phyloP scores from a whole-genome alignment of 306 rosid species.

The peach (Prunus persica) region DNA sequence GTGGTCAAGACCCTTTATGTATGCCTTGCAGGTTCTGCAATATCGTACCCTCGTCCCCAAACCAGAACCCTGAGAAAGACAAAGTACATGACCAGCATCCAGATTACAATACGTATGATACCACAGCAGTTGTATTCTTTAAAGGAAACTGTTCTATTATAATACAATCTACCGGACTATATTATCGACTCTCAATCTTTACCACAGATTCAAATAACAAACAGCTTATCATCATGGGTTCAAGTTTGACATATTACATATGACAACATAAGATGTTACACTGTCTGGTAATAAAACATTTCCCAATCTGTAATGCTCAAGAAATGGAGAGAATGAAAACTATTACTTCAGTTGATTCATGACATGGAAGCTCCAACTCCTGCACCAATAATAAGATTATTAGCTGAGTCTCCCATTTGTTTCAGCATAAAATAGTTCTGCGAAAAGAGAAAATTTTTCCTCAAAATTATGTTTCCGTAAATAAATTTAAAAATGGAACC shows the following conservation, averaged over 20 bases:
- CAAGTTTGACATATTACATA: neutral
- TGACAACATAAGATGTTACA: neutral
- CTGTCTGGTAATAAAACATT: neutral
- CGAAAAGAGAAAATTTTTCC: neutral
- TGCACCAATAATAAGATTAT: neutral
- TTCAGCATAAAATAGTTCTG: neutral
- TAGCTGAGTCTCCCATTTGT: neutral
- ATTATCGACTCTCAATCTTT: neutral
- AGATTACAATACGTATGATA: neutral
- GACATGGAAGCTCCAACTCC: conserved; percentile 11
- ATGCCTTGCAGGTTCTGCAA: conserved; percentile 36
- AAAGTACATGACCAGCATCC: neutral
- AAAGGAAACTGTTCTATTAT: neutral
- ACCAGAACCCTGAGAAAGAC: conserved; percentile 23
- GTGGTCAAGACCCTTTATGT: conserved; percentile 40
- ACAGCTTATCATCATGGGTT: neutral
- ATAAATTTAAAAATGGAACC: neutral
- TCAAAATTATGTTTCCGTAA: neutral
- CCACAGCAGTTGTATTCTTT: neutral
- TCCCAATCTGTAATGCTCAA: too few species aligned
- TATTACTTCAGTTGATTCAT: conserved; percentile 9
- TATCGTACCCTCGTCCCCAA: conserved; percentile 34
- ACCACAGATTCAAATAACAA: neutral
- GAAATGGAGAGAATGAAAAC: neutral
- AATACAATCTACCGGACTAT: neutral